Evolutionary conservation across 75 land plant genomes (phyloP), one percentile per base, ranked within the genome.

Genomic region (Selaginella tamariscina): DNA sequence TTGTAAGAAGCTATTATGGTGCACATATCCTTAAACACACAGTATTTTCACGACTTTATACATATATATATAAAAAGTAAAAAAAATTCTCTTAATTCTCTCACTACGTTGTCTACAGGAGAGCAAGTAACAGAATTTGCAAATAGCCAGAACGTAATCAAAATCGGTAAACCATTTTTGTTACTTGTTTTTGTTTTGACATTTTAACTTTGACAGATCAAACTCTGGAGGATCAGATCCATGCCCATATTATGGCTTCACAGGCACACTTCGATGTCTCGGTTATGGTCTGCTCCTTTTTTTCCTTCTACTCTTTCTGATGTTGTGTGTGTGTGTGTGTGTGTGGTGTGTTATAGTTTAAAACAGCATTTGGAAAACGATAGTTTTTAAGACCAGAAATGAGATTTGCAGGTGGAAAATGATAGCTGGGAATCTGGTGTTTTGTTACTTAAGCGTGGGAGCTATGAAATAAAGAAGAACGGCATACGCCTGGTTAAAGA

Each of bases 191-290:
- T 22, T 1, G 66, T 18, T 27, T 8, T 55, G 21, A 20, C 21
- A 2, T 2, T 8, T 8, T 54, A n/a, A n/a, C 8, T 24, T 8
- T 21, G 54, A 21, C 68, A 78, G 80, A 78, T 70, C 22, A 62
- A 27, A 56, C 15, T 31, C 68, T 78, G 71, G 75, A 78, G 56
- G 78, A 74, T 30, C 72, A 78, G 39, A 78, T 78, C 54, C 63
- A 78, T 55, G 72, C n/a, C 64, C 68, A 63, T 62, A 76, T 68
- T 55, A 54, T 60, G 32, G 33, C 56, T 69, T 72, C 71, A 13
- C 80, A 78, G 2, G 80, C 78, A 24, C 2, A 44, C 26, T 78
- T 78, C 68, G 80, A 78, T 0, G 79, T 78, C 33, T 62, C 62
- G 55, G 13, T 78, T 28, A 27, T 77, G 71, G 79, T 77, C 31